phyloP scores from a whole-genome alignment of 495 filamentous ascomycete genomes.

The Tuber umbilicatum region DNA sequence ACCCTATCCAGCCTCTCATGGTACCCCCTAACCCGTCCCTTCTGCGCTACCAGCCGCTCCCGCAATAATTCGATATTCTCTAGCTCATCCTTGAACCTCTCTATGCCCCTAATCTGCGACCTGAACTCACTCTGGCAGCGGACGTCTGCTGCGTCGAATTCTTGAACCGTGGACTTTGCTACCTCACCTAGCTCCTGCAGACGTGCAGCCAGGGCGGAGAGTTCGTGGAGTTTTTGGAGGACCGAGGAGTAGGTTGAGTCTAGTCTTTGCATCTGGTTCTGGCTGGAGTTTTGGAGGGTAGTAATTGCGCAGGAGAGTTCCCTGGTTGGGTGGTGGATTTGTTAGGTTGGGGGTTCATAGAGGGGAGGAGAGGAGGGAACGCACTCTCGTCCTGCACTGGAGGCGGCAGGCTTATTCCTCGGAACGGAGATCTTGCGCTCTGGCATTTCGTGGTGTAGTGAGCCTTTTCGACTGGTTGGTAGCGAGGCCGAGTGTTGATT shows the following conservation, averaged over 20 bases:
- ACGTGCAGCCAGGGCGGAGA: slow-evolving; percentile 60
- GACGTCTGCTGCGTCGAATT: slow-evolving; percentile 58
- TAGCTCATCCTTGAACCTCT: slow-evolving; percentile 64
- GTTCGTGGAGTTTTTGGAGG: slow-evolving; percentile 63
- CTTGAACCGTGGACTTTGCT: slow-evolving; percentile 54
- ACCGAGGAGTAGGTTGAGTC: slow-evolving; percentile 83
- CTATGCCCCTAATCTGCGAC: slow-evolving; percentile 59
- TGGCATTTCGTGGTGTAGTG: slow-evolving; percentile 48
- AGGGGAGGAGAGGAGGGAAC: slow-evolving; percentile 48
- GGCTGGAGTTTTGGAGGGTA: slow-evolving; percentile 41
- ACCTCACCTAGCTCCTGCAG: slow-evolving; percentile 64
- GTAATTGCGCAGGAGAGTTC: slow-evolving; percentile 27
- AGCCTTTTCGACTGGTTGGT: slow-evolving; percentile 44
- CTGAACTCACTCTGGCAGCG: slow-evolving; percentile 57
- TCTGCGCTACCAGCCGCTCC: slow-evolving; percentile 57
- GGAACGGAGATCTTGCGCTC: slow-evolving; percentile 32
- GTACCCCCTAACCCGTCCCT: slow-evolving; percentile 52
- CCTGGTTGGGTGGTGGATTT: slow-evolving; percentile 4
- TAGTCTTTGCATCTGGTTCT: slow-evolving; percentile 58
- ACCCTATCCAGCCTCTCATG: slow-evolving; percentile 31
- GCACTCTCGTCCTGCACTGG: slow-evolving; percentile 48
- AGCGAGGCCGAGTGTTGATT: slow-evolving; percentile 12
- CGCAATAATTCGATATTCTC: slow-evolving; percentile 60
- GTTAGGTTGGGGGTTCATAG: slow-evolving; percentile 14
- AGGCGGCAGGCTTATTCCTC: background rate